Evolutionary conservation across 2,329 filamentous ascomycete species (phyloP).

Genomic region (Cladophialophora exuberans): DNA sequence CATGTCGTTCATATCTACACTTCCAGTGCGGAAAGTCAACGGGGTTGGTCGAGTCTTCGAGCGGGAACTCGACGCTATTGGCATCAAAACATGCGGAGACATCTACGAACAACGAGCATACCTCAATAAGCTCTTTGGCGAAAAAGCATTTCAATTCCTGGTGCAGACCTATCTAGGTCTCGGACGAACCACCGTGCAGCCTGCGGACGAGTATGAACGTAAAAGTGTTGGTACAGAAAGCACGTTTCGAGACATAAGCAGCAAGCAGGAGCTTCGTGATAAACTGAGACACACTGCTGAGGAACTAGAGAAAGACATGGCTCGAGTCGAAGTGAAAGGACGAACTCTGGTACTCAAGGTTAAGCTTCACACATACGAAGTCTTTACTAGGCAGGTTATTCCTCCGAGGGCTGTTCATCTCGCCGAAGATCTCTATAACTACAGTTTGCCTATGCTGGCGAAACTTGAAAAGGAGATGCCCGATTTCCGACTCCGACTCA

Average conservation of each 20-base stretch:
- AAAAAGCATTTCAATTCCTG: slow-evolving; percentile 87
- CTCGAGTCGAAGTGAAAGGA: slow-evolving; percentile 78
- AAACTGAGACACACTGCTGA: slow-evolving; percentile 82
- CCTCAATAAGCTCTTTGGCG: slow-evolving; percentile 78
- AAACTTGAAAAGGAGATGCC: slow-evolving; percentile 86
- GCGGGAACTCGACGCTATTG: slow-evolving; percentile 83
- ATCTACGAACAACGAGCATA: slow-evolving; percentile 77
- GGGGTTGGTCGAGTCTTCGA: slow-evolving; percentile 94
- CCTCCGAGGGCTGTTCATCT: slow-evolving; percentile 71
- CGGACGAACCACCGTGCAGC: slow-evolving; percentile 81
- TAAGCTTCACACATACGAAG: slow-evolving; percentile 92
- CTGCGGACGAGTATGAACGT: slow-evolving; percentile 84
- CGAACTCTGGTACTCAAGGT: slow-evolving; percentile 90
- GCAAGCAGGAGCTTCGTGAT: slow-evolving; percentile 67
- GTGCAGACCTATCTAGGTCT: slow-evolving; percentile 83
- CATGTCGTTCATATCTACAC: slow-evolving; percentile 79
- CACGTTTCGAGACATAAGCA: slow-evolving; percentile 81
- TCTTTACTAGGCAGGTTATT: slow-evolving; percentile 79
- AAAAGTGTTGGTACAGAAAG: slow-evolving; percentile 94
- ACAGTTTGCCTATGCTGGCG: slow-evolving; percentile 76
- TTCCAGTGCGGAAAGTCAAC: slow-evolving; percentile 89
- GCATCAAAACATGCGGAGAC: slow-evolving; percentile 85
- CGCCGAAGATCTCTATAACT: slow-evolving; percentile 82
- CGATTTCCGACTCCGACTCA: slow-evolving; percentile 75
- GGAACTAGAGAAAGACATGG: slow-evolving; percentile 84